Base-by-base conservation (phyloP, 2,329 filamentous ascomycete species). In the Scortechinia acanthostroma region DNA sequence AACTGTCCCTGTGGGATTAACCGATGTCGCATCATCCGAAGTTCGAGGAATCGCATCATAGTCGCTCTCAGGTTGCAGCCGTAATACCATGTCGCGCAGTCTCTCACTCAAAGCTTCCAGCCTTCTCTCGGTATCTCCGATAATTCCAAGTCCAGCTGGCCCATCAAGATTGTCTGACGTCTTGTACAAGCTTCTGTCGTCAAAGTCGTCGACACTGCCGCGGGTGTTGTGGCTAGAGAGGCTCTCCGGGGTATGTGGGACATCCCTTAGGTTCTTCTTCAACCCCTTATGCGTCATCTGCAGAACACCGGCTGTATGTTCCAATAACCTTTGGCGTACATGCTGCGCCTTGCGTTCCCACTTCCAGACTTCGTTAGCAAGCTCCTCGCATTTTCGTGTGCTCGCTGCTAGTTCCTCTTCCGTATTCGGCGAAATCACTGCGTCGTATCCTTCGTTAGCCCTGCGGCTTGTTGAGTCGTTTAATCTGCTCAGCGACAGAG, bases 241-340 rank as follows among this genome's bases (percentile, higher is more conserved):
- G 65, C 84, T 90, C 58, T 88, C 86, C 4, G 86, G 85, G 54
- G 84, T 90, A 45, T 84, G 81, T 4, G 85, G 86, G 49, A 88
- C 79, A 17, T 76, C 78, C 46, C 76, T 76, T 33, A 69, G 58
- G 4, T 66, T 56, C 55, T 78, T 85, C 47, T 73, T 71, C n/a
- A 85, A 72, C 1, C 78, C 80, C 54, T 84, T 86, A 63, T 97
- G 91, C 5, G 91, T 94, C 62, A 95, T 77, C 58, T 95, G 90
- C 45, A 98, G 69, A 30, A 98, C 88, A 40, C 88, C 91, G 14
- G 93, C 91, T 0, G 91, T 97, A 60, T 98, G 93, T 60, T 91
- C 83, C 43, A 97, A 69, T 40, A 98, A 68, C 49, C 81, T 79
- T 54, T 77, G 78, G 55, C 94, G 87, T 5, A 88, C 77, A 47